Base-by-base conservation (phyloP, 108 stramenopile genomes). In the Conticribra weissflogii region DNA sequence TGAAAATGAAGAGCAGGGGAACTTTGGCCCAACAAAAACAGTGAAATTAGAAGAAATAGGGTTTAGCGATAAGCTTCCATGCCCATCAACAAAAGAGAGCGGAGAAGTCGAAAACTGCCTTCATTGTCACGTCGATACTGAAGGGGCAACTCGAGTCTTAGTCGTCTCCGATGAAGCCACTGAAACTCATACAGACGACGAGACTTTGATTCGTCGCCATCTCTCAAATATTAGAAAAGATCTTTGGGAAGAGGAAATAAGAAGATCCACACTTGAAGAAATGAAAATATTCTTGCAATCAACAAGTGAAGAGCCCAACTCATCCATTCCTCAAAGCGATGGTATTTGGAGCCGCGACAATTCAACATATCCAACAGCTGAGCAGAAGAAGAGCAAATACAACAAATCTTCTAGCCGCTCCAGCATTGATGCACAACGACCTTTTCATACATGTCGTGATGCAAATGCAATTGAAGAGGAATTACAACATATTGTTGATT, bases 31-130 rank as follows among this genome's bases (percentile, higher is more conserved):
- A 28, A 60, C 85, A 0, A 79, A 80, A 45, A 91, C 73, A 18
- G 79, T 96, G 0, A 86, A 85, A 45, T 72, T 96, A 33, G 96
- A 96, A 71, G 96, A 93, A 72, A 94, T 96, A 47, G 96, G 96
- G 9, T 90, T 78, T 68, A 67, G 68, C 1, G 85, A 76, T 24
- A 55, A 69, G 14, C 76, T 96, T 3, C 90, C 93, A 9, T 67
- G 81, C 21, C 88, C 86, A 41, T 48, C 22, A 68, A 59, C 33
- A 65, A 72, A 24, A 22, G 59, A 54, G 30, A 33, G 48, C 29
- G 54, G 36, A 48, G 65, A 73, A 49, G 34, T 33, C 21, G 71
- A 70, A 23, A 68, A 70, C 18, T 64, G 62, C 63, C 66, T 91
- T 16, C 60, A 82, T 54, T 89, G 91, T 52, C 69, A 78, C 44